A percentile compares a stretch with the other conserved stretches of the same genome.
Evolutionary conservation across 2,329 filamentous ascomycete genomes (phyloP).

Genomic region (Harringtonia lauricola): DNA sequence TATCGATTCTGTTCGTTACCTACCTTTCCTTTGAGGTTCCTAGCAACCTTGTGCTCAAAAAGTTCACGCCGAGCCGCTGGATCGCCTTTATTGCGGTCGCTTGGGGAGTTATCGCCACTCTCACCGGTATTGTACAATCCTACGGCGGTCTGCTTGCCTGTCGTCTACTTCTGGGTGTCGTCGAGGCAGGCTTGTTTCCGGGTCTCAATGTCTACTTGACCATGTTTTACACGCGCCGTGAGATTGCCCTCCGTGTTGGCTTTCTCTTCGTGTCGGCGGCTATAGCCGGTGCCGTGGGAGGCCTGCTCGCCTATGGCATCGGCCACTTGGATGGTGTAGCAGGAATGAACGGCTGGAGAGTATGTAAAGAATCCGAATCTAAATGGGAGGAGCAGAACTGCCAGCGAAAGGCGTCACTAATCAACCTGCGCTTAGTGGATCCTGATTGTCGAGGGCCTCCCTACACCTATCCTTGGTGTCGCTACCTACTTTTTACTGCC

Average conservation of each 20-base stretch:
- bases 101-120: conserved; percentile 60
- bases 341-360: conserved; percentile 56
- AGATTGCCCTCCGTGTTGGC: conserved; percentile 61
- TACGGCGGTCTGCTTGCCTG: conserved; percentile 58
- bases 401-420: neutral
- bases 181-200: conserved; percentile 62
- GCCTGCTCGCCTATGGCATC: conserved; percentile 62
- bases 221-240: conserved; percentile 64
- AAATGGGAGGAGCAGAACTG: neutral
- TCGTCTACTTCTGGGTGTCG: conserved; percentile 54
- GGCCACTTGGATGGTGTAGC: conserved; percentile 58
- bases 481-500: conserved; percentile 46
- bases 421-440: conserved; percentile 24
- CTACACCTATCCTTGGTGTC: conserved; percentile 42
- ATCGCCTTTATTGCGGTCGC: conserved; percentile 51
- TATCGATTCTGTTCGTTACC: conserved; percentile 58
- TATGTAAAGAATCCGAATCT: neutral
- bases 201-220: conserved; percentile 60
- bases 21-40: conserved; percentile 53
- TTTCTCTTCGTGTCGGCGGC: conserved; percentile 64
- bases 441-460: conserved; percentile 43
- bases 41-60: conserved; percentile 53
- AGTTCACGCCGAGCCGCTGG: conserved; percentile 50
- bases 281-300: conserved; percentile 60
- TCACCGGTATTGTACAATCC: conserved; percentile 55